These are phyloP conservation scores for Epichloe elymi DNA, from an alignment of 2,329 filamentous ascomycete species.

Conservation along the genomic window DNA sequence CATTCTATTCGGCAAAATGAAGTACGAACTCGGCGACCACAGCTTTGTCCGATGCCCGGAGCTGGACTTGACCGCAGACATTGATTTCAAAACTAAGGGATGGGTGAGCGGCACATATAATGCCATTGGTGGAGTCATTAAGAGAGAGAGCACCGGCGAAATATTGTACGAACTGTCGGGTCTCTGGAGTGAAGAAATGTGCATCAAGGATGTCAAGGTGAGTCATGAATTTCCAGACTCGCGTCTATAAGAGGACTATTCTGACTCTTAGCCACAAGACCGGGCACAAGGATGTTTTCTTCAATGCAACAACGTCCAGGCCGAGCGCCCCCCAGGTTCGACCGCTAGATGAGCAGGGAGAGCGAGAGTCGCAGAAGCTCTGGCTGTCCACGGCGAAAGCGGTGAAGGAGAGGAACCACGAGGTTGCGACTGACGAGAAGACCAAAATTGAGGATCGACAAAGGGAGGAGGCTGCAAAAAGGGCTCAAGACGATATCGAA, in stretches of 20 bases:
- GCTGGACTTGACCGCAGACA: constrained; percentile 70
- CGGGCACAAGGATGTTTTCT: constrained; percentile 77
- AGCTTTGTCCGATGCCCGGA: constrained; percentile 88
- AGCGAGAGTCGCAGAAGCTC: constrained; percentile 77
- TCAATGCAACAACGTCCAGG: constrained; percentile 69
- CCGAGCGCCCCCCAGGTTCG: constrained; percentile 61
- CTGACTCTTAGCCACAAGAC: constrained; percentile 42
- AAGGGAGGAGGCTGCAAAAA: constrained; percentile 70
- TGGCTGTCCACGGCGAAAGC: constrained; percentile 76
- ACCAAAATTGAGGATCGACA: constrained; percentile 91
- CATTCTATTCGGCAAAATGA: constrained; percentile 98
- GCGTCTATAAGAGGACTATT: background rate
- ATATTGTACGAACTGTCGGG: constrained; percentile 84
- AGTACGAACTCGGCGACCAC: constrained; percentile 95
- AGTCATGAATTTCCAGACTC: constrained; percentile 12
- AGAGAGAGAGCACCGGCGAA: constrained; percentile 75
- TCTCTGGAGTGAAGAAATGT: constrained; percentile 91
- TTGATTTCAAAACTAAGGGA: constrained; percentile 97
- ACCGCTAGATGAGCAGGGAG: constrained; percentile 73
- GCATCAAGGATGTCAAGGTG: constrained; percentile 69
- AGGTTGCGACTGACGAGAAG: constrained; percentile 85
- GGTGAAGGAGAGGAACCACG: constrained; percentile 74
- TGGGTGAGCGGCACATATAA: constrained; percentile 97
- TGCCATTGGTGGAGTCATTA: constrained; percentile 83
- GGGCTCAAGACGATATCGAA: constrained; percentile 65